A percentile compares a stretch with the other conserved stretches of the same genome.
Conservation (phyloP, 805 yeast genomes). For the Candida germanica region DNA sequence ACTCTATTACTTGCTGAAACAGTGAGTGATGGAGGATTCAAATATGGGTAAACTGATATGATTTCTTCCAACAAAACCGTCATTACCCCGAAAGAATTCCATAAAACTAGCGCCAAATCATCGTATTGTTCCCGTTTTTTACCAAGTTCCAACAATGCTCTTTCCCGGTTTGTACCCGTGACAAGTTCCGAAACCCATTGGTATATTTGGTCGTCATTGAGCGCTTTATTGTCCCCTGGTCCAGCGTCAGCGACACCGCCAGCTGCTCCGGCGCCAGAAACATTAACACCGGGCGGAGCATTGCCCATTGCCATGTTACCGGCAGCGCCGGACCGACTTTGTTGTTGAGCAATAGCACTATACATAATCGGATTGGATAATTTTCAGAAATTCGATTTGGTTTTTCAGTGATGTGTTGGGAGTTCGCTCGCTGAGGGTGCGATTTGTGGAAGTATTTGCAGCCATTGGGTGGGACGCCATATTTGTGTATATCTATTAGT, state of each 20-base stretch:
- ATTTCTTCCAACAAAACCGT: slow-evolving; percentile 87
- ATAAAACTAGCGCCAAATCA: slow-evolving; percentile 84
- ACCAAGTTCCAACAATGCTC: slow-evolving; percentile 88
- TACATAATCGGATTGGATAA: too few relatives aligned
- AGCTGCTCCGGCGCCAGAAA: too few relatives aligned
- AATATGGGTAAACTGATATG: slow-evolving; percentile 81
- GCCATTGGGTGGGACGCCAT: too few relatives aligned
- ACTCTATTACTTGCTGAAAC: slow-evolving; percentile 89
- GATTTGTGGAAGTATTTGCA: too few relatives aligned
- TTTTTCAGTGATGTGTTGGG: too few relatives aligned
- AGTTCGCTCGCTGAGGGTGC: too few relatives aligned
- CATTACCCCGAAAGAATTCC: slow-evolving; percentile 98
- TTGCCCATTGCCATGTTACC: too few relatives aligned
- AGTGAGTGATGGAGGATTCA: slow-evolving; percentile 81
- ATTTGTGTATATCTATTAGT: too few relatives aligned
- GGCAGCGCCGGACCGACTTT: slow-evolving; percentile 2
- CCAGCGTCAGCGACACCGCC: too few relatives aligned
- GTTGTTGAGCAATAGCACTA: background rate
- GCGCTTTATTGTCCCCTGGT: slow-evolving; percentile 20
- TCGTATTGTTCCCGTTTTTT: slow-evolving; percentile 93
- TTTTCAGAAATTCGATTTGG: too few relatives aligned
- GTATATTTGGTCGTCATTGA: slow-evolving; percentile 73
- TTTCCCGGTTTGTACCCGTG: slow-evolving; percentile 87
- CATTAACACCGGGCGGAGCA: too few relatives aligned
- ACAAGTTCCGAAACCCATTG: slow-evolving; percentile 88